phyloP scores from a whole-genome alignment of 2,329 filamentous ascomycete species.

The Dothideomycetes sp. region DNA sequence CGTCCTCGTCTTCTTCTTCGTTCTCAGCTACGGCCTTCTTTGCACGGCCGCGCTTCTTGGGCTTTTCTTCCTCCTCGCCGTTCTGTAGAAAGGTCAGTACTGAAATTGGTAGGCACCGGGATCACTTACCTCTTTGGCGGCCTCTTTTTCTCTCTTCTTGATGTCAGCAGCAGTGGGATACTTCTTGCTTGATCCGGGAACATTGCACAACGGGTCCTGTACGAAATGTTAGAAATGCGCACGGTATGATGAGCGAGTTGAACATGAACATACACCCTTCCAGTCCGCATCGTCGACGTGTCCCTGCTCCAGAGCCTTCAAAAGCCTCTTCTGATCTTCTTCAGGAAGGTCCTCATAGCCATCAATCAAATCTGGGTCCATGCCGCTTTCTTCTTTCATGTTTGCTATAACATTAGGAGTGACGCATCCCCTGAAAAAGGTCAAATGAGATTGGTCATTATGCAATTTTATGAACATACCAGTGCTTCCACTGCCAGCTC shows the following conservation, averaged over 20 bases:
- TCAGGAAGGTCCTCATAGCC: slow-evolving; percentile 67
- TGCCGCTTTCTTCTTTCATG: slow-evolving; percentile 46
- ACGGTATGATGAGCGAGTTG: not conserved
- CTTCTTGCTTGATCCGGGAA: slow-evolving; percentile 42
- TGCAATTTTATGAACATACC: slow-evolving; percentile 43
- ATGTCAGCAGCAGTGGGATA: slow-evolving; percentile 46
- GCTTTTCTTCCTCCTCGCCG: slow-evolving; percentile 13
- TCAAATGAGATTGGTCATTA: not conserved
- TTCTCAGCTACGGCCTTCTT: slow-evolving; percentile 26
- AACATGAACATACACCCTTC: slow-evolving; percentile 59
- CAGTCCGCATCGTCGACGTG: slow-evolving; percentile 80
- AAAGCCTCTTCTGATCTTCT: slow-evolving; percentile 63
- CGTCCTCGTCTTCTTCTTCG: slow-evolving; percentile 22
- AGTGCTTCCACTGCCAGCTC: slow-evolving; percentile 73
- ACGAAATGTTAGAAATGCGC: slow-evolving; percentile 10
- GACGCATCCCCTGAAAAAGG: slow-evolving; percentile 65
- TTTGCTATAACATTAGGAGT: slow-evolving; percentile 64
- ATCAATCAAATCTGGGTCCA: slow-evolving; percentile 59
- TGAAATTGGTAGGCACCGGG: not conserved
- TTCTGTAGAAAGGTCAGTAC: slow-evolving; percentile 9
- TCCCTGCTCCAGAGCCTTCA: slow-evolving; percentile 59
- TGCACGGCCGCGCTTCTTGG: slow-evolving; percentile 29
- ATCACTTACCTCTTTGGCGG: slow-evolving; percentile 9
- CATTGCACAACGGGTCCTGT: slow-evolving; percentile 66
- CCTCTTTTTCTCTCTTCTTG: slow-evolving; percentile 22